Evolutionary conservation across 2,329 filamentous ascomycete genomes (phyloP).

Genomic region (Fusarium sp.): DNA sequence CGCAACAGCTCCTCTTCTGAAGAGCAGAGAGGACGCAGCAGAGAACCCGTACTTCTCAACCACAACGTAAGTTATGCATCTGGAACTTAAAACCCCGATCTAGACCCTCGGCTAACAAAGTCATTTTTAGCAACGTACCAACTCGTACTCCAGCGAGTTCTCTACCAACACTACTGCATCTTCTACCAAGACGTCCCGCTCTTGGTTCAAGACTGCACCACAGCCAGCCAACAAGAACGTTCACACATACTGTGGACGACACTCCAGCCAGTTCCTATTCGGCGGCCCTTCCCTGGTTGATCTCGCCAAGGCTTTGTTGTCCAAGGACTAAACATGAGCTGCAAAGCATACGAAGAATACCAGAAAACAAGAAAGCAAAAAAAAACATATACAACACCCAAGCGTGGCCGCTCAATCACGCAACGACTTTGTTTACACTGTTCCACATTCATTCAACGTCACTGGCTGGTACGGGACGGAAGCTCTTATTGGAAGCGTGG

Average conservation of each 20-base stretch:
- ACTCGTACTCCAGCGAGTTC: conserved; percentile 51
- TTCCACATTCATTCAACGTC: conserved; percentile 38
- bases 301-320: conserved; percentile 59
- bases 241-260: conserved; percentile 68
- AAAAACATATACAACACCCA: conserved; percentile 13
- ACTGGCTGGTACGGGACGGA: conserved; percentile 50
- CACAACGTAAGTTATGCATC: conserved; percentile 45
- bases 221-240: conserved; percentile 64
- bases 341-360: conserved; percentile 13
- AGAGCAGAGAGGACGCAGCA: conserved; percentile 42
- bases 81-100: conserved; percentile 10
- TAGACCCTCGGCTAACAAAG: conserved; percentile 38
- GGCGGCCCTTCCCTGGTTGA: conserved; percentile 62
- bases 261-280: conserved; percentile 67
- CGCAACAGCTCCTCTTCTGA: conserved; percentile 39
- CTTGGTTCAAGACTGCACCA: conserved; percentile 55
- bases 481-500: conserved; percentile 32
- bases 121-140: conserved; percentile 44
- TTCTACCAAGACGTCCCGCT: conserved; percentile 52
- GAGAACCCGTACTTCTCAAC: conserved; percentile 44
- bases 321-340: conserved; percentile 48
- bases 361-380: neutral
- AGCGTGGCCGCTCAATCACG: conserved; percentile 21
- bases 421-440: conserved; percentile 22
- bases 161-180: conserved; percentile 47